phyloP scores from a whole-genome alignment of 1,284 basidiomycete genomes.

The Polyporus tsugae region DNA sequence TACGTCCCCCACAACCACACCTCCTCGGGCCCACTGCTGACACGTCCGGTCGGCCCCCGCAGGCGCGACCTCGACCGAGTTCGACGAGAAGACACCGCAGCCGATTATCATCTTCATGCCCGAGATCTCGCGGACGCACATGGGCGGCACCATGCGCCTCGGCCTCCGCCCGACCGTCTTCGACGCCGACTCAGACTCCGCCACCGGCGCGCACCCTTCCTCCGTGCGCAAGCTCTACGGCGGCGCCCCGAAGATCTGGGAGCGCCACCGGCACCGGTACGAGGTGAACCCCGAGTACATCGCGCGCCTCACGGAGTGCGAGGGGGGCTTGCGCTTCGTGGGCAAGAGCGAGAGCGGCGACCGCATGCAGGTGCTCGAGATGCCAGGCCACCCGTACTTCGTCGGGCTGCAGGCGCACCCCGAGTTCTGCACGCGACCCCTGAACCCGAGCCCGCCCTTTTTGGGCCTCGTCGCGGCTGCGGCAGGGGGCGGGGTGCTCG shows the following conservation, averaged over 20 bases:
- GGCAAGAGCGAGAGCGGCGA: conserved; percentile 97
- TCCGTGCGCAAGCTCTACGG: conserved; percentile 87
- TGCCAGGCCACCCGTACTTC: conserved; percentile 94
- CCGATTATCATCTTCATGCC: conserved; percentile 98
- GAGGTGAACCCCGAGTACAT: conserved; percentile 96
- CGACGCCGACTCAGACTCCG: conserved; percentile 52
- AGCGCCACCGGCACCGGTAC: conserved; percentile 96
- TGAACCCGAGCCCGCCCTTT: conserved; percentile 98
- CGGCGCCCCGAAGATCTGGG: conserved; percentile 89
- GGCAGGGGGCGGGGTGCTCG: conserved; percentile 67
- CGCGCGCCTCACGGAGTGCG: conserved; percentile 62
- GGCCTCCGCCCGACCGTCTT: conserved; percentile 96
- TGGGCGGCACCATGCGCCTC: conserved; percentile 98
- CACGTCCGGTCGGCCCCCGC: conserved; percentile 10
- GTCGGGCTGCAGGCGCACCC: conserved; percentile 97
- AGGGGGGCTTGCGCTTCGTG: conserved; percentile 83
- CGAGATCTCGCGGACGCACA: conserved; percentile 96
- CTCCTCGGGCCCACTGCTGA: conserved; percentile 7
- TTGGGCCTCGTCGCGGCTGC: conserved; percentile 95
- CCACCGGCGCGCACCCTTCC: conserved; percentile 59
- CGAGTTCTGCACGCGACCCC: conserved; percentile 98
- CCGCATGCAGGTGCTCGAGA: conserved; percentile 96
- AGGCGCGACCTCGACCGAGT: conserved; percentile 93
- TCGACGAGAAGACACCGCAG: conserved; percentile 65
- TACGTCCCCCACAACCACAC: conserved; percentile 42